These are phyloP conservation scores for Aspergillus sp. DNA, from an alignment of 2,329 filamentous ascomycete species.

Conservation along the genomic window DNA sequence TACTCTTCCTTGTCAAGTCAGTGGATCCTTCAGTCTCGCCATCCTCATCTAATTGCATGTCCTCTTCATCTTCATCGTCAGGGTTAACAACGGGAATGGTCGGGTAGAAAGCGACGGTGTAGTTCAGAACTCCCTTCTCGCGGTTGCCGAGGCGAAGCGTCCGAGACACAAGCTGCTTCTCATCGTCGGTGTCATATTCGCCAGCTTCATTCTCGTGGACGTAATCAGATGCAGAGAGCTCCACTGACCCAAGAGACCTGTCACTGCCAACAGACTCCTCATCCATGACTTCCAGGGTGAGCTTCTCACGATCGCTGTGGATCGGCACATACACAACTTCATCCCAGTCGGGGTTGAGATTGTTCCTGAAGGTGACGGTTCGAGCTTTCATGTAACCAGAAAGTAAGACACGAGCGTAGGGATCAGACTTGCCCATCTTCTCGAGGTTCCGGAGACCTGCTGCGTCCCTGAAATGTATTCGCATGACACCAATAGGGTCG, in stretches of 20 bases:
- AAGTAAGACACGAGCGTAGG: conserved; percentile 83
- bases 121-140: conserved; percentile 77
- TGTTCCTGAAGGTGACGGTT: conserved; percentile 94
- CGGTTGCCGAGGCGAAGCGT: conserved; percentile 73
- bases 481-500: conserved; percentile 91
- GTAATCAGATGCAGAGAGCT: conserved; percentile 76
- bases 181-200: conserved; percentile 76
- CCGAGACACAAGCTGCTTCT: conserved; percentile 66
- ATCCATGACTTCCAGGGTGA: conserved; percentile 94
- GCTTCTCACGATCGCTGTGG: conserved; percentile 77
- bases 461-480: conserved; percentile 85
- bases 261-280: conserved; percentile 90
- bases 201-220: conserved; percentile 74
- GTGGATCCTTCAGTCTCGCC: conserved; percentile 16
- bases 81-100: conserved; percentile 85
- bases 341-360: conserved; percentile 92
- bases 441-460: conserved; percentile 86
- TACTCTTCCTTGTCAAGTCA: conserved; percentile 28
- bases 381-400: conserved; percentile 88
- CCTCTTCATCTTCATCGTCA: conserved; percentile 62
- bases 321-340: conserved; percentile 93
- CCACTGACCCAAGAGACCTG: conserved; percentile 77
- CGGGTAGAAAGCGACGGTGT: conserved; percentile 86
- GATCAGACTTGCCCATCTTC: conserved; percentile 94
- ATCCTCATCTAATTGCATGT: conserved; percentile 44